Conservation (phyloP, 2,329 filamentous ascomycete species). For the Penicillium sp. region DNA sequence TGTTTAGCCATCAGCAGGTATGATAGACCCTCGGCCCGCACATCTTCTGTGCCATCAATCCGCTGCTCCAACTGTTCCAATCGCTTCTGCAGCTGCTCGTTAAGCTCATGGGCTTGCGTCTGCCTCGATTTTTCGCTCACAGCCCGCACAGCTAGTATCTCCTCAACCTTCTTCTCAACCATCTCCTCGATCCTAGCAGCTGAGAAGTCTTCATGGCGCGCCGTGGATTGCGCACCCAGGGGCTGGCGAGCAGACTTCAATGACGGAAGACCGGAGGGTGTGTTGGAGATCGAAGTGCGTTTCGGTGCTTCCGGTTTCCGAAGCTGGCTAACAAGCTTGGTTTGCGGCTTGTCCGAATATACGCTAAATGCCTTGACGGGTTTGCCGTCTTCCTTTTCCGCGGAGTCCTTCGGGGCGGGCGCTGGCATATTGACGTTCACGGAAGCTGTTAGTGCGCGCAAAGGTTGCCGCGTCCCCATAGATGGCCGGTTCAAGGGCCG, state of each 20-base stretch:
- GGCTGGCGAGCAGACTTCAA: slow-evolving; percentile 47
- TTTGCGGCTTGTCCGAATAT: slow-evolving; percentile 66
- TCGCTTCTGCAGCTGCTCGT: slow-evolving; percentile 74
- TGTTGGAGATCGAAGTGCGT: slow-evolving; percentile 41
- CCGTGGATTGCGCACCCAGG: slow-evolving; percentile 26
- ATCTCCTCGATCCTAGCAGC: slow-evolving; percentile 81
- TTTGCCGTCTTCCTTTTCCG: slow-evolving; percentile 60
- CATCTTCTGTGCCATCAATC: slow-evolving; percentile 75
- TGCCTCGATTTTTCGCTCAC: slow-evolving; percentile 53
- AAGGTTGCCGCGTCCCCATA: slow-evolving; percentile 65
- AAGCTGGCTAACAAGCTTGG: slow-evolving; percentile 43
- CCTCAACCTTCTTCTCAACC: slow-evolving; percentile 86
- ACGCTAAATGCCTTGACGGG: slow-evolving; percentile 83
- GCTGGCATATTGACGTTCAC: slow-evolving; percentile 68
- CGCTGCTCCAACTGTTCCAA: slow-evolving; percentile 81
- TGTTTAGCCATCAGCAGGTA: slow-evolving; percentile 89
- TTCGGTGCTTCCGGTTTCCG: slow-evolving; percentile 44
- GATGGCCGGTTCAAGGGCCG: slow-evolving; percentile 47
- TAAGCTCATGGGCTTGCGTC: slow-evolving; percentile 54
- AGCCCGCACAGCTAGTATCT: slow-evolving; percentile 77
- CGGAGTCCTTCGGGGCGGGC: slow-evolving; percentile 48
- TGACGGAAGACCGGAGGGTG: slow-evolving; percentile 41
- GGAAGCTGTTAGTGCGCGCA: slow-evolving; percentile 71
- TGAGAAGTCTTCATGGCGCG: slow-evolving; percentile 54
- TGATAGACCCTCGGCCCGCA: slow-evolving; percentile 75